These are phyloP conservation scores for Fonsecaea nubica DNA, from an alignment of 2,329 filamentous ascomycete species.

Conservation along the genomic window DNA sequence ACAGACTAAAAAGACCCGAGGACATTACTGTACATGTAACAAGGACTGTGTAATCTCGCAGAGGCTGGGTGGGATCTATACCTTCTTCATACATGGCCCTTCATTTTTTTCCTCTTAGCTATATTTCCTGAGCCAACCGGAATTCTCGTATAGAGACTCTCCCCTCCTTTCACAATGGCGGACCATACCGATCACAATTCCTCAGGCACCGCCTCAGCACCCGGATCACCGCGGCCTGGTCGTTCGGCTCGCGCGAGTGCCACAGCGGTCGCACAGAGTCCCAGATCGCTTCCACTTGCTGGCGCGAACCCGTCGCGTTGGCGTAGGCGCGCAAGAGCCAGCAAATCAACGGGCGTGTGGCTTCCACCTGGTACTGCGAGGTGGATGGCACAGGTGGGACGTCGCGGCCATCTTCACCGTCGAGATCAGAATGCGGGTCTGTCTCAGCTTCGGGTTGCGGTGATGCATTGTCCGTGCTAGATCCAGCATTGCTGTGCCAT, in stretches of 20 bases:
- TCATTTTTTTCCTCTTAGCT: no score
- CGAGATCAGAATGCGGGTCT: background rate
- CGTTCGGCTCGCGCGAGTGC: slow-evolving; percentile 38
- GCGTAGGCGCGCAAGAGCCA: slow-evolving; percentile 40
- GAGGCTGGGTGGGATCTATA: no score
- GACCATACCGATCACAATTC: slow-evolving; percentile 39
- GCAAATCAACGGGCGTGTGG: slow-evolving; percentile 35
- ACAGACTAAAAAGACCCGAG: no score
- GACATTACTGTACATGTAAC: no score
- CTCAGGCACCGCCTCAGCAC: slow-evolving; percentile 38
- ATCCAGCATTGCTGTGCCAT: background rate
- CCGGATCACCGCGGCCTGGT: slow-evolving; percentile 34
- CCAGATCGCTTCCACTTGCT: slow-evolving; percentile 38
- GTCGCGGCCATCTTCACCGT: slow-evolving; percentile 19
- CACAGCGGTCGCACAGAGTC: slow-evolving; percentile 36
- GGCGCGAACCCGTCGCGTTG: slow-evolving; percentile 34
- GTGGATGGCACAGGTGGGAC: slow-evolving; percentile 15
- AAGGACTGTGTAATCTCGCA: no score
- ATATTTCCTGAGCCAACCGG: no score
- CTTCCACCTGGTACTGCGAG: slow-evolving; percentile 31
- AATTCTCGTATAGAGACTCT: no score
- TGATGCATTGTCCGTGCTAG: background rate
- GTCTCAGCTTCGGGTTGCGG: background rate
- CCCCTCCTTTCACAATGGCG: slow-evolving; percentile 24
- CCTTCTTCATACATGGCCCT: no score